Percentiles rank a stretch among this genome's conserved stretches.
phyloP scores from a whole-genome alignment of 495 filamentous ascomycete genomes.

The Platismatia glauca region DNA sequence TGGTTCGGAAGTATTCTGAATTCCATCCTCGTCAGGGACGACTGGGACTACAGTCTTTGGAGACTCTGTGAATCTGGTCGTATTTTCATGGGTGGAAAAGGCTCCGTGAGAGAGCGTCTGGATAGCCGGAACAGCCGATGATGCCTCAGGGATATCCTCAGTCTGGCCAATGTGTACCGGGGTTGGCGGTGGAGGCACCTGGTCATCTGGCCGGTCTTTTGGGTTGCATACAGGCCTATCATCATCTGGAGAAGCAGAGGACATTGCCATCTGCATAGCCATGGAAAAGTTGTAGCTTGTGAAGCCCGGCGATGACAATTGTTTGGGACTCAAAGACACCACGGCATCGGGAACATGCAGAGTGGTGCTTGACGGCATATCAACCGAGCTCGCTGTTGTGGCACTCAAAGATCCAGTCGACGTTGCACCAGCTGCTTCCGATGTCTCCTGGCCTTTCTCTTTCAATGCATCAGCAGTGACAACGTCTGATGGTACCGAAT shows the following conservation, averaged over 20 bases:
- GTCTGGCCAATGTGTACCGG: not conserved
- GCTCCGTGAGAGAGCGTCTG: constrained; percentile 23
- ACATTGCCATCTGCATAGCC: not conserved
- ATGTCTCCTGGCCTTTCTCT: not conserved
- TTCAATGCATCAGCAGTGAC: constrained; percentile 18
- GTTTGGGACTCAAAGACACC: not conserved
- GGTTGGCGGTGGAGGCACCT: not conserved
- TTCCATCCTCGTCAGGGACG: constrained; percentile 20
- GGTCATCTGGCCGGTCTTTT: not conserved
- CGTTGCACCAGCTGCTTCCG: not conserved
- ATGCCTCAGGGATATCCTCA: not conserved
- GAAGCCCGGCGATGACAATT: not conserved
- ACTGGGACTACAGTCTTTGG: constrained; percentile 22
- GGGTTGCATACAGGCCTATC: not conserved
- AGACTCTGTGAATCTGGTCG: constrained; percentile 5
- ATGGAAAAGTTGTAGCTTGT: constrained; percentile 1
- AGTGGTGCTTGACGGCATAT: not conserved
- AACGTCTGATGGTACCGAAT: constrained; percentile 23
- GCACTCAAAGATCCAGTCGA: not conserved
- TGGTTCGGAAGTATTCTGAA: not conserved
- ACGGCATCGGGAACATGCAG: not conserved
- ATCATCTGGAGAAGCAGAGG: not conserved
- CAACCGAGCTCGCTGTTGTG: not conserved
- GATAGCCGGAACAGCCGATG: constrained; percentile 4
- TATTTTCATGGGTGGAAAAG: not conserved